Conservation (phyloP, 2,329 filamentous ascomycete genomes). For the Botrytis sinoallii region DNA sequence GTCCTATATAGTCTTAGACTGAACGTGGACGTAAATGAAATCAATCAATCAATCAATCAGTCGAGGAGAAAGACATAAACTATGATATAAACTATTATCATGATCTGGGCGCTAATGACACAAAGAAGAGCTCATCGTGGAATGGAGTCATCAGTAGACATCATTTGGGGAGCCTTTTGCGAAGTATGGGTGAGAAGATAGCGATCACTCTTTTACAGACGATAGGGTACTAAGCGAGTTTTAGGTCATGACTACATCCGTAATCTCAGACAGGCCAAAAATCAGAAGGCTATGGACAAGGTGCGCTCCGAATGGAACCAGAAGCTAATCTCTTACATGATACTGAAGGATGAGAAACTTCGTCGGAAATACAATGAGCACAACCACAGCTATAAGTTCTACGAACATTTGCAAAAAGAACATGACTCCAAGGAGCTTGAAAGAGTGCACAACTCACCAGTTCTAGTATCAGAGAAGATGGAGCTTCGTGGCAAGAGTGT, state of each 20-base stretch:
- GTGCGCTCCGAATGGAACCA: background rate
- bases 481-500: background rate
- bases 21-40: too few species aligned
- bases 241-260: background rate
- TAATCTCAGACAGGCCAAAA: background rate
- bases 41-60: too few species aligned
- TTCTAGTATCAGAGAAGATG: background rate
- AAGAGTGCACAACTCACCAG: background rate
- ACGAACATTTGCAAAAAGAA: background rate
- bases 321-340: background rate
- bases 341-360: background rate
- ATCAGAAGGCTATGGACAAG: background rate
- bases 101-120: background rate
- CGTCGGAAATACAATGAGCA: background rate
- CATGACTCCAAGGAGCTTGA: background rate
- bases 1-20: too few species aligned
- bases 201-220: background rate
- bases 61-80: constrained; percentile 3
- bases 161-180: background rate
- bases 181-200: background rate
- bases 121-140: background rate
- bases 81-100: background rate
- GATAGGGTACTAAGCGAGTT: background rate
- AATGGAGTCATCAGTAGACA: background rate
- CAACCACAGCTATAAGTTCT: background rate